These are phyloP conservation scores for Prunus mira DNA, from an alignment of 306 rosid species.

Conservation along the genomic window DNA sequence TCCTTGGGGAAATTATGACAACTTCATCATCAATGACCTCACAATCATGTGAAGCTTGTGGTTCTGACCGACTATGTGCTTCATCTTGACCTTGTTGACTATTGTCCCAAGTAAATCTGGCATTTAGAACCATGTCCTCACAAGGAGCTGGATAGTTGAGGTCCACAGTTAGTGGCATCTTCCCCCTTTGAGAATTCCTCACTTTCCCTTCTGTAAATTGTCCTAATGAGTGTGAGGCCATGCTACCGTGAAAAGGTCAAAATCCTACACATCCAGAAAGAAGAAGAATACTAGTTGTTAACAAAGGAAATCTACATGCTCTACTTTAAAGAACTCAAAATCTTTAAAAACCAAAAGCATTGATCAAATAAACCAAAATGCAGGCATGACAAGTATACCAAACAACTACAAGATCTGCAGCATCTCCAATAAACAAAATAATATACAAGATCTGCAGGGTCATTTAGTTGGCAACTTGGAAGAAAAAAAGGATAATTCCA, in stretches of 20 bases:
- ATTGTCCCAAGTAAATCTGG: constrained; percentile 8
- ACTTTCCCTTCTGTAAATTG: constrained; percentile 10
- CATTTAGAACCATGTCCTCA: constrained; percentile 10
- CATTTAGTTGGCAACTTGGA: background rate
- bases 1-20: constrained; percentile 30
- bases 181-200: constrained; percentile 19
- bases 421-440: background rate
- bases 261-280: constrained; percentile 11
- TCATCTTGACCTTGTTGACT: constrained; percentile 9
- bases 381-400: background rate
- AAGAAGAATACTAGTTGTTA: background rate
- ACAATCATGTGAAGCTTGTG: constrained; percentile 21
- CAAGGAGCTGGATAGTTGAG: constrained; percentile 30
- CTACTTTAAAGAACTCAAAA: background rate
- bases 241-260: background rate
- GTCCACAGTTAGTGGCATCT: constrained; percentile 29
- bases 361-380: background rate
- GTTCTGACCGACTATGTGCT: background rate
- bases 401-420: background rate
- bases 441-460: background rate
- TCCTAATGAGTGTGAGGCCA: constrained; percentile 3
- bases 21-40: constrained; percentile 35
- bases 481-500: background rate
- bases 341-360: background rate
- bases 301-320: background rate